Evolutionary conservation across 139 green algal species (phyloP).

Genomic region (Tetradesmus lagerheimii): DNA sequence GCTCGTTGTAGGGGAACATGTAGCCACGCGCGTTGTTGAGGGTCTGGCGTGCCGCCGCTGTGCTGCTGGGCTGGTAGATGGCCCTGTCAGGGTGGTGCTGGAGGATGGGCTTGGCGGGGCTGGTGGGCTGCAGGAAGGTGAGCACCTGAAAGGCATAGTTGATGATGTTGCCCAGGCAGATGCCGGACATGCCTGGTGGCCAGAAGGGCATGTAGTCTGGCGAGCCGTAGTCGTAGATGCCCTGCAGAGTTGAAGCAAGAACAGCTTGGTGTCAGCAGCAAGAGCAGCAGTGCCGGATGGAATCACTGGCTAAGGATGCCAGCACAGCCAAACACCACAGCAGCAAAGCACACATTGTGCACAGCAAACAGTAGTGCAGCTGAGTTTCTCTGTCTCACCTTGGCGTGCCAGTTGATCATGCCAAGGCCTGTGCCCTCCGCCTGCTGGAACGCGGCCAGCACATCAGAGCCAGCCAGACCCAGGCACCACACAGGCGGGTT

Average conservation of each 20-base stretch:
- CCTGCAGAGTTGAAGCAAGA: no score
- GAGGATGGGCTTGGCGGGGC: background rate
- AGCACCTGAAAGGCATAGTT: no score
- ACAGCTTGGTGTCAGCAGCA: no score
- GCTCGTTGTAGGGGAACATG: background rate
- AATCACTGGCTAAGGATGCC: no score
- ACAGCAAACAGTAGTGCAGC: background rate
- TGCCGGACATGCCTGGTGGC: no score
- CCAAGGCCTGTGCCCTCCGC: background rate
- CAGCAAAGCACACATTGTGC: background rate
- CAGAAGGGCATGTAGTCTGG: no score
- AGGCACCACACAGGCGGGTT: background rate
- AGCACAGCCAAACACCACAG: background rate
- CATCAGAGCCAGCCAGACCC: background rate
- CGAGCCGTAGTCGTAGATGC: no score
- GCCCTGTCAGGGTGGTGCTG: no score
- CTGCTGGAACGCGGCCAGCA: background rate
- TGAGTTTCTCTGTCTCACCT: background rate
- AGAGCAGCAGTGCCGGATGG: no score
- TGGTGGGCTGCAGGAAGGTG: no score
- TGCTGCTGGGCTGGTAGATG: no score
- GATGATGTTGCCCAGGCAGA: no score
- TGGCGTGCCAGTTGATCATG: background rate
- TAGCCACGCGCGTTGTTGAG: background rate
- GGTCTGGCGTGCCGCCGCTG: background rate